Base-by-base conservation (phyloP, 352 stramenopile species). In the Phytophthora litchii region DNA sequence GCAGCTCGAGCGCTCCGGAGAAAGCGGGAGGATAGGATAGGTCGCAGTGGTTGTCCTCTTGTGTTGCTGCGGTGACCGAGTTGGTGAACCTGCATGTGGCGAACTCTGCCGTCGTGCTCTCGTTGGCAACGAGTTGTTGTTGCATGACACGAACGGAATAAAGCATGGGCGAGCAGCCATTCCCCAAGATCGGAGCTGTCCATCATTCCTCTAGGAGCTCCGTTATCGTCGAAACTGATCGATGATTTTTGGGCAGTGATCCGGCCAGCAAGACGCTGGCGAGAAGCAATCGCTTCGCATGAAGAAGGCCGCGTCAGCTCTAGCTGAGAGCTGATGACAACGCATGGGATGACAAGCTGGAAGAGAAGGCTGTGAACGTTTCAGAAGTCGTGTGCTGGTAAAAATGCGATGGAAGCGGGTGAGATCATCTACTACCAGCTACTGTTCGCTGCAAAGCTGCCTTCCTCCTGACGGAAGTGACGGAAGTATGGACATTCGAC, bases 21-120 rank as follows among this genome's bases (percentile, higher is more conserved):
- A 68, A 64, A 61, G 51, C 50, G 42, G 42, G 58, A 66, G 14
- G 44, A 66, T 61, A 47, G 10, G 5, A 7, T 40, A n/a, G 34
- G 40, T 54, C 34, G 23, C 23, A 41, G 25, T 21, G 32, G 42
- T 67, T 67, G 58, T 67, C 43, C 43, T 67, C 51, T 63, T 63
- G 59, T 64, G n/a, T n/a, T 38, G 36, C 29, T 51, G 41, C 16
- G 8, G 29, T 31, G n/a, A 21, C 13, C 40, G 12, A 43, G 17
- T 45, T 45, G 42, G 48, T 59, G 47, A 56, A 52, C 16, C 36
- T 29, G 44, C 19, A 32, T 42, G 50, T 58, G 4, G 14, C 27
- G 50, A 35, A 14, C 12, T 38, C n/a, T 25, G 35, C 27, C 29
- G 52, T 67, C 37, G 50, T 67, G 44, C 44, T 41, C 21, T 67